A percentile compares a stretch with the other conserved stretches of the same genome.
These are phyloP conservation scores for Rhodotorula diobovata DNA, from an alignment of 768 basidiomycete genomes.

Conservation along the genomic window DNA sequence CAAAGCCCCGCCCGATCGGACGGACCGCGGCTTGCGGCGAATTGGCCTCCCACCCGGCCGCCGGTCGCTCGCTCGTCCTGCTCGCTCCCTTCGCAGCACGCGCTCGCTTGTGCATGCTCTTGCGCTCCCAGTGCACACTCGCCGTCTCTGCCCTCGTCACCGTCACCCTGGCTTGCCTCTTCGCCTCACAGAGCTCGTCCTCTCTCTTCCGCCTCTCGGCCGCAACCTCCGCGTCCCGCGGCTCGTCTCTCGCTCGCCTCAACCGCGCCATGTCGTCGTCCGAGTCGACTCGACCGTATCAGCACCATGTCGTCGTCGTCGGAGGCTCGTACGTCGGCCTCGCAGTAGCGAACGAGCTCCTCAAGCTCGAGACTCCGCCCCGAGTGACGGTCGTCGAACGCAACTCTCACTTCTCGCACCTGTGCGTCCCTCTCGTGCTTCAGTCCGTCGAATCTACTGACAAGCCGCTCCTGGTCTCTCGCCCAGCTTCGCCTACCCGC, in stretches of 20 bases:
- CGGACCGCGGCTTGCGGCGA: background rate
- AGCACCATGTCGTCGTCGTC: constrained; percentile 54
- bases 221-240: background rate
- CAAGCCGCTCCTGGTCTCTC: background rate
- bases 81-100: background rate
- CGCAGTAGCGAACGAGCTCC: constrained; percentile 21
- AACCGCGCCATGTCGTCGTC: background rate
- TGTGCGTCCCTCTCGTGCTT: constrained; percentile 1
- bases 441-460: too few species aligned
- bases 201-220: background rate
- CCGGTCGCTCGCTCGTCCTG: background rate
- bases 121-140: background rate
- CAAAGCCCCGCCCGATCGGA: too few species aligned
- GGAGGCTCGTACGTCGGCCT: constrained; percentile 59
- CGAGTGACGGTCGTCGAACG: constrained; percentile 57
- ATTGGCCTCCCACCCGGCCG: background rate
- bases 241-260: background rate
- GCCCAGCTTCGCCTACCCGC: constrained; percentile 60
- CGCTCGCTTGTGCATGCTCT: background rate
- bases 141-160: background rate
- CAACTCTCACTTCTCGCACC: constrained; percentile 49
- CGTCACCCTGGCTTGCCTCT: background rate
- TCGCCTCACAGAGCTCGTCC: background rate
- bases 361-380: constrained; percentile 51
- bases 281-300: background rate